These are phyloP conservation scores for Serendipita sp. DNA, from an alignment of 768 basidiomycete species.

Conservation along the genomic window DNA sequence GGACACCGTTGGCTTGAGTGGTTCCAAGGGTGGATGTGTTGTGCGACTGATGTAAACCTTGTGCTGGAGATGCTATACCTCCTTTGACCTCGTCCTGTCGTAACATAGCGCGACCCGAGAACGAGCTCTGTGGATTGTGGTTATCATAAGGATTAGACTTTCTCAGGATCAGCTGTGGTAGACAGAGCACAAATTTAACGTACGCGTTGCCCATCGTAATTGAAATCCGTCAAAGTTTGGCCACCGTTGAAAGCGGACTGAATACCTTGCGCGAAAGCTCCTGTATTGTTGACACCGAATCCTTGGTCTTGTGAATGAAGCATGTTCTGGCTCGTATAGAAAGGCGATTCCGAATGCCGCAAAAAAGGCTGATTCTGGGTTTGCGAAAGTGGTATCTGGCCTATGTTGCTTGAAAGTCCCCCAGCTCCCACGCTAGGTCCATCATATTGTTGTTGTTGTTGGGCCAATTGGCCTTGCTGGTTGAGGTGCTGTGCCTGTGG, in stretches of 20 bases:
- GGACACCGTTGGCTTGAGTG: neutral
- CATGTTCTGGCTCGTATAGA: slow-evolving; percentile 56
- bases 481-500: neutral
- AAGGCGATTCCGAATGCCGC: slow-evolving; percentile 43
- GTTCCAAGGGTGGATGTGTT: neutral
- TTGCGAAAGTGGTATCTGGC: neutral
- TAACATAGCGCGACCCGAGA: slow-evolving; percentile 47
- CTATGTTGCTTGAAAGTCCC: neutral
- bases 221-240: slow-evolving; percentile 37
- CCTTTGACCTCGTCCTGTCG: slow-evolving; percentile 60
- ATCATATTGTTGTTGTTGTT: slow-evolving; percentile 24
- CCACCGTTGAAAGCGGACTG: slow-evolving; percentile 18
- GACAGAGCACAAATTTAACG: slow-evolving; percentile 30
- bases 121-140: slow-evolving; percentile 41
- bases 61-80: slow-evolving; percentile 24
- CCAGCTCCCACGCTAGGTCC: slow-evolving; percentile 14
- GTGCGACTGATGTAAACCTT: no score
- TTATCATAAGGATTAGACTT: slow-evolving; percentile 36
- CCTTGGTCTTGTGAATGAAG: slow-evolving; percentile 56
- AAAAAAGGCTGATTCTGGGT: neutral
- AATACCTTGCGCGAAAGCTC: slow-evolving; percentile 45
- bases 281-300: neutral
- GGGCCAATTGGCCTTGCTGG: slow-evolving; percentile 9
- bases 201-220: slow-evolving; percentile 54
- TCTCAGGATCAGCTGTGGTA: slow-evolving; percentile 23